Percentiles rank a stretch among this genome's conserved stretches.
phyloP scores from a whole-genome alignment of 495 filamentous ascomycete genomes.

The Penicillium manginii region DNA sequence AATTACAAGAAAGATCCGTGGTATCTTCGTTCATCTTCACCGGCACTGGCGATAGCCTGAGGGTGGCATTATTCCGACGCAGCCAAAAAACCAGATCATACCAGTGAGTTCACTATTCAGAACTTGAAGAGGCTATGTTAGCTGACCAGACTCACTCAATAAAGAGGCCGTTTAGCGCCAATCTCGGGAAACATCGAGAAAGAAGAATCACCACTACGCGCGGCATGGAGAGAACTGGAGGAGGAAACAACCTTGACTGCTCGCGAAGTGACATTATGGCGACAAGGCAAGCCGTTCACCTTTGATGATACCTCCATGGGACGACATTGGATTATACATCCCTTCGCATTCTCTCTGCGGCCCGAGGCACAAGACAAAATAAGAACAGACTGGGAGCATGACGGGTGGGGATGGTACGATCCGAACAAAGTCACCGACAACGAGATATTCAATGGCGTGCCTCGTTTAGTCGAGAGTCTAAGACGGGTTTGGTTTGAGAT shows the following conservation, averaged over 20 bases:
- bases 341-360: conserved; percentile 53
- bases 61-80: conserved; percentile 61
- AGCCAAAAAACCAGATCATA: conserved; percentile 62
- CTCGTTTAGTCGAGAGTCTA: conserved; percentile 58
- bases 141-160: not conserved
- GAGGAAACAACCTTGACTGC: conserved; percentile 63
- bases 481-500: conserved; percentile 60
- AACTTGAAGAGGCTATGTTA: not conserved
- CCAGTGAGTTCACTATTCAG: conserved; percentile 33
- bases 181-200: conserved; percentile 64
- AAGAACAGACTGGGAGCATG: conserved; percentile 66
- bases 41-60: conserved; percentile 28
- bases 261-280: conserved; percentile 50
- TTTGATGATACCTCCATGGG: conserved; percentile 56
- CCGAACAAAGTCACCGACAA: conserved; percentile 46
- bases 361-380: conserved; percentile 41
- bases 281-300: conserved; percentile 60
- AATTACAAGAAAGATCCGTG: conserved; percentile 46
- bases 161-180: conserved; percentile 57
- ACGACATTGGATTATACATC: conserved; percentile 65
- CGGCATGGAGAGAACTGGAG: conserved; percentile 63
- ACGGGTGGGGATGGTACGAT: conserved; percentile 58
- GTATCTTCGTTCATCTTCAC: conserved; percentile 62
- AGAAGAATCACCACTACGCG: conserved; percentile 52
- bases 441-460: conserved; percentile 53